Percentiles rank a stretch among this genome's conserved stretches.
These are phyloP conservation scores for Penicillium sp. DNA, from an alignment of 2,329 filamentous ascomycete species.

Conservation along the genomic window DNA sequence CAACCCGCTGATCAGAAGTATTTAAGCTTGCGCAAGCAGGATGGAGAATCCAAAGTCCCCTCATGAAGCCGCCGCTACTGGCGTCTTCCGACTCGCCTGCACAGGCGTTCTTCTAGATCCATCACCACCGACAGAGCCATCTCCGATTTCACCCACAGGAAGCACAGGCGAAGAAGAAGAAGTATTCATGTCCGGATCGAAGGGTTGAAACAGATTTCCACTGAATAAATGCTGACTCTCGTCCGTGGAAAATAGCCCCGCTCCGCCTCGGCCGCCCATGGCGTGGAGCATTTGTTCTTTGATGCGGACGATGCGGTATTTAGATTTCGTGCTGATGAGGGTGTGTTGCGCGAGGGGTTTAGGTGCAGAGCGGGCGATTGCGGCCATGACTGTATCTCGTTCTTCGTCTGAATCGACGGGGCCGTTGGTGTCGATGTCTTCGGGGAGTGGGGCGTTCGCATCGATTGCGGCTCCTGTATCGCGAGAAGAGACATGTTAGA, in stretches of 20 bases:
- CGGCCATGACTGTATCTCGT: slow-evolving; percentile 82
- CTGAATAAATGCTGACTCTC: slow-evolving; percentile 37
- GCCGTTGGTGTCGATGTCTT: slow-evolving; percentile 78
- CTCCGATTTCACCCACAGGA: slow-evolving; percentile 26
- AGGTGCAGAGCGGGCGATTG: slow-evolving; percentile 73
- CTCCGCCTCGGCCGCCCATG: slow-evolving; percentile 54
- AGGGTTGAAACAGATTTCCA: slow-evolving; percentile 40
- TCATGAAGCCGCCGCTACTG: slow-evolving; percentile 18
- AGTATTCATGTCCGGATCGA: slow-evolving; percentile 28
- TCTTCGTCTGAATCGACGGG: slow-evolving; percentile 95
- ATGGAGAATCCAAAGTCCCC: not conserved
- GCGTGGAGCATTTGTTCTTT: slow-evolving; percentile 66
- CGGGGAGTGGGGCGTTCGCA: slow-evolving; percentile 86
- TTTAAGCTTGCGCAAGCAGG: not conserved
- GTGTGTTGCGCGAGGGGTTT: slow-evolving; percentile 72
- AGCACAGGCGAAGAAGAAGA: slow-evolving; percentile 29
- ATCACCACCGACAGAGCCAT: slow-evolving; percentile 19
- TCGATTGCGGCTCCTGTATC: slow-evolving; percentile 84
- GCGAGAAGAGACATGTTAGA: slow-evolving; percentile 22
- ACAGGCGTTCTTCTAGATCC: slow-evolving; percentile 30
- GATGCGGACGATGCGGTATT: slow-evolving; percentile 66
- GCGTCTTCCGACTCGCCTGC: slow-evolving; percentile 23
- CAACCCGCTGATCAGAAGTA: not conserved
- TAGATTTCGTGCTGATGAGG: slow-evolving; percentile 53
- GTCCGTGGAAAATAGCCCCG: slow-evolving; percentile 49